Conservation (phyloP, 2,329 filamentous ascomycete genomes). For the Epichloe typhina region DNA sequence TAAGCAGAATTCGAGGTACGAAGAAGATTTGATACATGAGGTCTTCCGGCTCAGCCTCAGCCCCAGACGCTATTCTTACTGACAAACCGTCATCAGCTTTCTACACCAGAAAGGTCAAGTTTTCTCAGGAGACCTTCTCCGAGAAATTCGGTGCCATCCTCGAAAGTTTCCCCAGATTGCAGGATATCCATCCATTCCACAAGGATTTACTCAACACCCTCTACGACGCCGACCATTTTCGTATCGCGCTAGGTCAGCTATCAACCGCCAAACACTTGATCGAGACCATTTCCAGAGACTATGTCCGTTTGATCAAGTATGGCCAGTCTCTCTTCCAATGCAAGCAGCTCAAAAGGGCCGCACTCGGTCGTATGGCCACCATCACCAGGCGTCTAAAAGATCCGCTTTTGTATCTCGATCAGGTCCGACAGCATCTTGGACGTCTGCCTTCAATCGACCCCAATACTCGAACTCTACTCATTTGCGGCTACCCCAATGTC, state of each 20-base stretch:
- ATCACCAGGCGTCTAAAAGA: slow-evolving; percentile 92
- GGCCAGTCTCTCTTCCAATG: slow-evolving; percentile 95
- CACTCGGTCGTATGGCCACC: slow-evolving; percentile 94
- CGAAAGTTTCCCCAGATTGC: slow-evolving; percentile 81
- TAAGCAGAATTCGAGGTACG: slow-evolving; percentile 68
- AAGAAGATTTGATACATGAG: slow-evolving; percentile 2
- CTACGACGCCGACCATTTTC: slow-evolving; percentile 96
- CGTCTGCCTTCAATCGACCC: slow-evolving; percentile 98
- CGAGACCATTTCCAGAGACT: slow-evolving; percentile 91
- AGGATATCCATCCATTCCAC: slow-evolving; percentile 94
- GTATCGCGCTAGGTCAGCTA: slow-evolving; percentile 89
- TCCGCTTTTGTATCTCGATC: slow-evolving; percentile 86
- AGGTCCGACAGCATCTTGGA: slow-evolving; percentile 82
- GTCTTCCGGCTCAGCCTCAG: not conserved
- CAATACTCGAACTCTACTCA: slow-evolving; percentile 88
- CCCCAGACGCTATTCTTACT: not conserved
- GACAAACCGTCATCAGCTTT: slow-evolving; percentile 42
- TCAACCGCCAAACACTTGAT: slow-evolving; percentile 94
- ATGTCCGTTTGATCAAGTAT: slow-evolving; percentile 85
- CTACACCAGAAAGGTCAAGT: slow-evolving; percentile 97
- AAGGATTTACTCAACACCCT: slow-evolving; percentile 78
- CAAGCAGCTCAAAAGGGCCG: slow-evolving; percentile 98
- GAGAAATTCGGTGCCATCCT: slow-evolving; percentile 88
- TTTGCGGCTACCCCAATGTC: slow-evolving; percentile 95
- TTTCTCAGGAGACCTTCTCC: slow-evolving; percentile 89